phyloP scores from a whole-genome alignment of 306 rosid species.

The Vigna hirtella region DNA sequence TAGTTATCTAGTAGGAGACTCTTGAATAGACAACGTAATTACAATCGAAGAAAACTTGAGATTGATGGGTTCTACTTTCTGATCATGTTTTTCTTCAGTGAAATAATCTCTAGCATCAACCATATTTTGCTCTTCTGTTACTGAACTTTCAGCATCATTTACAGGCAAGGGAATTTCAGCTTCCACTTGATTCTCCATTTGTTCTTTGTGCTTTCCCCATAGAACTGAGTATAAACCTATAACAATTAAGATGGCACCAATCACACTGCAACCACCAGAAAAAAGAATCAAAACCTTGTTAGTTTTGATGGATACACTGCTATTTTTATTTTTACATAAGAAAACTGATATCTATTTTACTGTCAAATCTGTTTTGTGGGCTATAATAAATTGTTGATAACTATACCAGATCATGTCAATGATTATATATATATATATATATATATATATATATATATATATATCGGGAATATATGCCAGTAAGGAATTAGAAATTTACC shows the following conservation, averaged over 20 bases:
- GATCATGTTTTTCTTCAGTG: constrained; percentile 8
- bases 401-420: too few species aligned
- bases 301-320: background rate
- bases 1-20: constrained; percentile 35
- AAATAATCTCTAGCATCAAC: constrained; percentile 27
- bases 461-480: background rate
- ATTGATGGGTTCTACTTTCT: constrained; percentile 33
- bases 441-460: too few species aligned
- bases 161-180: constrained; percentile 61
- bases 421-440: too few species aligned
- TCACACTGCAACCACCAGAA: constrained; percentile 58
- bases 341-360: too few species aligned
- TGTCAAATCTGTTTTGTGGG: too few species aligned
- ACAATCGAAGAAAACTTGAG: constrained; percentile 39
- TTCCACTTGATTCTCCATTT: constrained; percentile 43
- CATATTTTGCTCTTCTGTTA: constrained; percentile 22
- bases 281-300: constrained; percentile 17
- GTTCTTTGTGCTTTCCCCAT: constrained; percentile 93
- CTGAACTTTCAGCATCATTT: constrained; percentile 52
- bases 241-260: constrained; percentile 70
- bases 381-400: too few species aligned
- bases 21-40: constrained; percentile 47
- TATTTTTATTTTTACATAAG: too few species aligned
- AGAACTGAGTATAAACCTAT: constrained; percentile 80
- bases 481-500: constrained; percentile 53